phyloP scores from a whole-genome alignment of 441 rosid species.

The Raphanus hybrid region DNA sequence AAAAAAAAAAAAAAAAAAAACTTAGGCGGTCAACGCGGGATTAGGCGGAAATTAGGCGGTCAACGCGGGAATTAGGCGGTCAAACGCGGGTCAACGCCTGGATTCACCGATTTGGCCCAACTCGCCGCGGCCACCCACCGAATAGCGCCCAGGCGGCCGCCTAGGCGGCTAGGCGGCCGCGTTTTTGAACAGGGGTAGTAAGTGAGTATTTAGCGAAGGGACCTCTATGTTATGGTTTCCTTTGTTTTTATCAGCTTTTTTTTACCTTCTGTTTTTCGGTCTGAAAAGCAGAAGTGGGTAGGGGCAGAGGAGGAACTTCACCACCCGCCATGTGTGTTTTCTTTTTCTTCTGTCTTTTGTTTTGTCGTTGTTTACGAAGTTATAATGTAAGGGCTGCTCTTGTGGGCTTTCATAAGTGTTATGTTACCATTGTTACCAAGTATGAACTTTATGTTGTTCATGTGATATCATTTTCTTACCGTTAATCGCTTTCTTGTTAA shows the following conservation, averaged over 20 bases:
- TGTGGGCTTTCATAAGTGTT: conserved; percentile 6
- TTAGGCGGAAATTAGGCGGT: too few species aligned
- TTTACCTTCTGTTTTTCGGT: conserved; percentile 23
- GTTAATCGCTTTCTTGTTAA: neutral
- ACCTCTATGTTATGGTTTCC: conserved; percentile 28
- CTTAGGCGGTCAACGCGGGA: too few species aligned
- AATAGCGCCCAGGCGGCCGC: too few species aligned
- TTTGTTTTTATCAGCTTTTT: neutral
- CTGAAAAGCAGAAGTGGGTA: conserved; percentile 34
- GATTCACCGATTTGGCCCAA: too few species aligned
- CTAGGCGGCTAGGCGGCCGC: too few species aligned
- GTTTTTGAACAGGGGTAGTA: too few species aligned
- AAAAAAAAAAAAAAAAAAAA: too few species aligned
- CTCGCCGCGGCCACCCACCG: too few species aligned
- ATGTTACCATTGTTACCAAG: neutral
- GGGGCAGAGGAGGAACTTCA: conserved; percentile 39
- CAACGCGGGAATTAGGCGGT: too few species aligned
- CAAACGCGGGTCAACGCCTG: too few species aligned
- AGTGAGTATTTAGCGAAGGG: conserved; percentile 33
- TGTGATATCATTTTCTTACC: neutral
- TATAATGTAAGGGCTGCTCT: conserved; percentile 13
- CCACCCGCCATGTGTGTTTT: conserved; percentile 37
- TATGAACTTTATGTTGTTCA: neutral
- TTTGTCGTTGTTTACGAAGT: conserved; percentile 5
- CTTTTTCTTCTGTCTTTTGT: neutral